Evolutionary conservation across 805 yeast genomes (phyloP), one percentile per base, ranked within the genome.

Genomic region (Yamadazyma nakazawae): DNA sequence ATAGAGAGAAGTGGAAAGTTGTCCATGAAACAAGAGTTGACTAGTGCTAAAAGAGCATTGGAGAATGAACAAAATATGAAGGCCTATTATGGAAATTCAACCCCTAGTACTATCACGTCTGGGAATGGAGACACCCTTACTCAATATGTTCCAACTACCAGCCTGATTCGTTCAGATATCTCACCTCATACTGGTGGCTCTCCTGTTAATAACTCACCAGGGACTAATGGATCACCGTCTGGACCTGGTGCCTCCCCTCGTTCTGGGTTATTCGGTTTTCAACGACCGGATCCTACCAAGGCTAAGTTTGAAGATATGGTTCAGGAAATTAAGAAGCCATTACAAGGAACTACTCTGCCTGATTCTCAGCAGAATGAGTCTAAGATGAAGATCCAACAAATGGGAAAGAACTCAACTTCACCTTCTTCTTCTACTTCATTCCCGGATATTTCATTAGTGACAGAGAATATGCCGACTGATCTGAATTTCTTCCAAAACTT

Each of bases 371-470:
- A 24, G 14, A 12, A 14, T 12, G 12, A 8, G 16, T 18, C 30
- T 5, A 28, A 40, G 4, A 14, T 12, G 7, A 28, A 37, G 13
- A 13, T 19, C 3, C 40, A 30, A 25, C 34, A 36, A 9, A 37
- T 8, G 19, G 28, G 34, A 7, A 42, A 39, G 31, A 53, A 52
- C 25, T 68, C 63, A 24, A 60, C 61, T 14, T 67, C 74, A 2
- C 75, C 75, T 1, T 63, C 70, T 30, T 66, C 72, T 5, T 54
- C 62, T 11, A 60, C 61, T 32, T 67, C 74, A 10, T 70, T 84
- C 49, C 76, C 78, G 26, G 79, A 75, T 32, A 81, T 82, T 63
- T 70, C 82, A 14, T 72, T 81, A 40, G 76, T 81, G 43, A 78
- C 84, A 8, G 74, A 74, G 47, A 74, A 69, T 48, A 66, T 79